Evolutionary conservation across 345 rosid genomes (phyloP).

Genomic region (Orychophragmus violaceus): DNA sequence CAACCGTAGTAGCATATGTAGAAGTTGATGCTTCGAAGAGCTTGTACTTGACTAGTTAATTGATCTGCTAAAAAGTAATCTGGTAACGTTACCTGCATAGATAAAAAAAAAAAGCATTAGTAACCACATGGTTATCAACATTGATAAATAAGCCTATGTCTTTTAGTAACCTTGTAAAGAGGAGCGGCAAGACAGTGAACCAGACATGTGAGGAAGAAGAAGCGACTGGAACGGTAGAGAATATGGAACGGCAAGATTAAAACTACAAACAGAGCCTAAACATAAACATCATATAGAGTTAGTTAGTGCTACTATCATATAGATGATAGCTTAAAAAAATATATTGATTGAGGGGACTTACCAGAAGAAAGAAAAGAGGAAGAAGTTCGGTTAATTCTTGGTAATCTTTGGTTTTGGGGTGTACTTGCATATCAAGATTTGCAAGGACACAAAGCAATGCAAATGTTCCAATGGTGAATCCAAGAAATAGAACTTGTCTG

Average conservation of each 20-base stretch:
- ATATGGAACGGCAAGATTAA: constrained; percentile 41
- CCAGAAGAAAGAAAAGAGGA: constrained; percentile 31
- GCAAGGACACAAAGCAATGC: constrained; percentile 42
- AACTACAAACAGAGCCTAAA: constrained; percentile 36
- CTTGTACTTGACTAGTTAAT: constrained; percentile 61
- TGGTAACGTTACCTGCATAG: constrained; percentile 49
- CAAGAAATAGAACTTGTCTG: constrained; percentile 46
- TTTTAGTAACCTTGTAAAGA: constrained; percentile 30
- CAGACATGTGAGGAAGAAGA: constrained; percentile 31
- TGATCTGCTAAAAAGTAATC: constrained; percentile 65
- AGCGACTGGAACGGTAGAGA: constrained; percentile 34
- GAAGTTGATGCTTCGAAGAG: constrained; percentile 45
- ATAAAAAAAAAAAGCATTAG: neutral
- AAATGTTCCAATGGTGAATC: constrained; percentile 45
- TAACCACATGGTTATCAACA: neutral
- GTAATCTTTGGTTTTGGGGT: constrained; percentile 32
- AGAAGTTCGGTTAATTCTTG: constrained; percentile 40
- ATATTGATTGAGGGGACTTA: too few species aligned
- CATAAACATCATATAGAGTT: constrained; percentile 26
- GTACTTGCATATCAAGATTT: constrained; percentile 51
- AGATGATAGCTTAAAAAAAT: too few species aligned
- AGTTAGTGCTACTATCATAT: neutral
- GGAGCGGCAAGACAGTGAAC: constrained; percentile 34
- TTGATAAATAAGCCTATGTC: neutral
- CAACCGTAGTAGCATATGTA: too few species aligned